Base-by-base conservation (phyloP, 495 filamentous ascomycete genomes). In the Neurospora sublineolata region DNA sequence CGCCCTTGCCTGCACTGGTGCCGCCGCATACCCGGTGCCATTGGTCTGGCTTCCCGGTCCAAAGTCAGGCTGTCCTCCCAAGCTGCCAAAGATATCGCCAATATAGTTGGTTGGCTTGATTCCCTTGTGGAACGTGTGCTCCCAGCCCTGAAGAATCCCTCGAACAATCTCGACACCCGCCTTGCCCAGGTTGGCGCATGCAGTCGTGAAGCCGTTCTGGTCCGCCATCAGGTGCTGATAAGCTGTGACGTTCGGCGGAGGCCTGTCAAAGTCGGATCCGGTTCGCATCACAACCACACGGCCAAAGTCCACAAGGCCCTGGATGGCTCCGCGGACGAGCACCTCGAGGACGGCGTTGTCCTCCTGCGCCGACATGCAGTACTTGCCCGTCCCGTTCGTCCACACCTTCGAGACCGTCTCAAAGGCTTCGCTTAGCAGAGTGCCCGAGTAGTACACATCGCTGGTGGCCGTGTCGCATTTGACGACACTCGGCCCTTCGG, bases 251-350 rank as follows among this genome's bases (percentile, higher is more conserved):
- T 86, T 87, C 20, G 87, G 84, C 72, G 88, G 88, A 0, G 88
- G 89, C 4, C 90, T 85, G 74, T 93, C 91, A 76, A 94, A 93
- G 79, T 93, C 87, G 36, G 87, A 88, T 4, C 86, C 91, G 6
- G 90, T 89, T 68, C 91, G 87, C 89, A 94, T 92, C 71, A 92
- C 79, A 73, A 93, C 90, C 71, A 91, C 86, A 5, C 91, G 86
- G 10, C 81, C 75, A 79, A 91, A 93, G 75, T 94, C 91, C 4
- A 89, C 86, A 3, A 88, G 79, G 5, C 84, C 85, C 67, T 78
- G 77, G 5, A 82, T 73, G 0, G 88, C 84, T 4, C 83, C 84
- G n/a, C 91, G 87, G 36, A 92, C 76, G 37, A 94, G 79, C 36
- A 86, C 89, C 75, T 91, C 89, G 18, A 93, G 86, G 0, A 85